A percentile compares a stretch with the other conserved stretches of the same genome.
Evolutionary conservation across 176 grass and related monocot species (phyloP).

Genomic region (Olyra latifolia): DNA sequence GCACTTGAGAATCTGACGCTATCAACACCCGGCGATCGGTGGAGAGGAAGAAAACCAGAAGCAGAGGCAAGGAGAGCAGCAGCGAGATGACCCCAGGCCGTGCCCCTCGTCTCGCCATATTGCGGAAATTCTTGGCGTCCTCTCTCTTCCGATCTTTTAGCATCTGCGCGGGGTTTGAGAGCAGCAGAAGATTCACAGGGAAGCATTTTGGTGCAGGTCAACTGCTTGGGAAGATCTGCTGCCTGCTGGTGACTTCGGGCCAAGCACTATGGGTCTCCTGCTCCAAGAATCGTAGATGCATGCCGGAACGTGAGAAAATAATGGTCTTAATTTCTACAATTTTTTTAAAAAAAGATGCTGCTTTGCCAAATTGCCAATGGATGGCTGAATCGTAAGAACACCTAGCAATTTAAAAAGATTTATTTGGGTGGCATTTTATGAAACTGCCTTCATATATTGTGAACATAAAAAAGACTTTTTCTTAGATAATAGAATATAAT

Average conservation of each 20-base stretch:
- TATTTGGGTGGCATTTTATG: no score
- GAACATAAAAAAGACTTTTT: no score
- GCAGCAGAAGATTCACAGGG: conserved; percentile 7
- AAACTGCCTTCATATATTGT: no score
- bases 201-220: not conserved
- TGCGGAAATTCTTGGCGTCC: no score
- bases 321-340: not conserved
- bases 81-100: not conserved
- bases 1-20: not conserved
- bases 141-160: not conserved
- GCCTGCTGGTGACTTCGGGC: not conserved
- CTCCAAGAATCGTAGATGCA: not conserved
- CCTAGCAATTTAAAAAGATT: no score
- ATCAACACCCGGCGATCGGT: not conserved
- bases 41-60: not conserved
- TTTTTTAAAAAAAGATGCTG: not conserved
- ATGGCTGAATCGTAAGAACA: no score
- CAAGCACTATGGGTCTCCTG: not conserved
- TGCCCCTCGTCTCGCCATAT: conserved; percentile 4
- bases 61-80: conserved; percentile 9
- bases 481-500: no score
- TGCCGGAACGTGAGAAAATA: not conserved
- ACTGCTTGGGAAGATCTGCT: not conserved
- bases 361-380: not conserved
- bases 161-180: not conserved